Evolutionary conservation across 768 basidiomycete species (phyloP).

Genomic region (Hypholoma sublateritium): DNA sequence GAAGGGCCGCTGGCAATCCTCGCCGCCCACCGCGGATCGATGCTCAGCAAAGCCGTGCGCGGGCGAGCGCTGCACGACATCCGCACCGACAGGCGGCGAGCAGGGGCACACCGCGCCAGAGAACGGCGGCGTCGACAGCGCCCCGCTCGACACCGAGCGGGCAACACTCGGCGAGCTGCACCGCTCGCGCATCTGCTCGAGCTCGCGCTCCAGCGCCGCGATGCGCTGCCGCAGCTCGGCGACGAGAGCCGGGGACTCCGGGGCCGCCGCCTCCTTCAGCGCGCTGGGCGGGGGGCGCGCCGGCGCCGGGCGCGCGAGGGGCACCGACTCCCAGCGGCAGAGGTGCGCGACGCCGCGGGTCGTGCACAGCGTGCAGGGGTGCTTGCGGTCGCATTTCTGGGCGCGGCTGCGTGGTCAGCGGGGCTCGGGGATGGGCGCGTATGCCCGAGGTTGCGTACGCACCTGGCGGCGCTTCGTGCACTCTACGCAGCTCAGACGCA

Average conservation of each 20-base stretch:
- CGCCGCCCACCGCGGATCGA: neutral
- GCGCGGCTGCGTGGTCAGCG: slow-evolving; percentile 3
- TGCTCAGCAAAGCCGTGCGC: slow-evolving; percentile 5
- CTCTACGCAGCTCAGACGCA: slow-evolving; percentile 54
- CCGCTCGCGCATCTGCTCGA: slow-evolving; percentile 16
- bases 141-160: slow-evolving; percentile 9
- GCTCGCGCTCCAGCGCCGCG: slow-evolving; percentile 24
- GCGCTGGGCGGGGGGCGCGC: slow-evolving; percentile 32
- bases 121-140: slow-evolving; percentile 12
- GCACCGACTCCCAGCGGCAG: slow-evolving; percentile 46
- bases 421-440: neutral
- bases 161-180: slow-evolving; percentile 8
- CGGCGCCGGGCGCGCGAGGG: slow-evolving; percentile 41
- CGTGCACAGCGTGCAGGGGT: slow-evolving; percentile 41
- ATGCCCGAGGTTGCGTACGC: slow-evolving; percentile 12
- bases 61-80: slow-evolving; percentile 13
- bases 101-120: slow-evolving; percentile 7
- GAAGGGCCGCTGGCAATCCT: neutral
- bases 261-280: slow-evolving; percentile 16
- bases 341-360: slow-evolving; percentile 41
- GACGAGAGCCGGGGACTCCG: slow-evolving; percentile 17
- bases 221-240: slow-evolving; percentile 24
- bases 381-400: slow-evolving; percentile 52
- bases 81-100: slow-evolving; percentile 7
- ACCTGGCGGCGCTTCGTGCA: slow-evolving; percentile 58